Base-by-base conservation (phyloP, 2,329 filamentous ascomycete genomes). In the Lizonia empirigonia region DNA sequence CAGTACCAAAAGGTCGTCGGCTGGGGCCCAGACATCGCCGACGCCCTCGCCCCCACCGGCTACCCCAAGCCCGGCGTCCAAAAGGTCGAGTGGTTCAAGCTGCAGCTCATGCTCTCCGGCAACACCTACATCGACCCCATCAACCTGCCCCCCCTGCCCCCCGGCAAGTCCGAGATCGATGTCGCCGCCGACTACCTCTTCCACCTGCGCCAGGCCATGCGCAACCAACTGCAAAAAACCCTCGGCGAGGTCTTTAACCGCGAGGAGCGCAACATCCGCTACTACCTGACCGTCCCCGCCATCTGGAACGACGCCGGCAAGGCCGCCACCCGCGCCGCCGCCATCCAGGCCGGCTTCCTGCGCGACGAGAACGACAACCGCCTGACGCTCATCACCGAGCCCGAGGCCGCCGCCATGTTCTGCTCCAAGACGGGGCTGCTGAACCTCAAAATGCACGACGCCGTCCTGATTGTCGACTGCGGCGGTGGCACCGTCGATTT, bases 271-370 rank as follows among this genome's bases (percentile, higher is more conserved):
- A 97, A 97, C 75, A 99, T 97, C 66, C 85, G 91, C 64, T 97
- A 97, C 77, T 97, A 97, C 75, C 80, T 99, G 64, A 99, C 94
- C 2, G 94, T 99, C n/a, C 94, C 94, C 16, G 94, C 94, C 63
- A 97, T 99, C 64, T 97, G 94, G 94, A 97, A 97, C 74, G 94
- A 97, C 78, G 93, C 94, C 36, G 94, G 92, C 64, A 99, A 99
- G 78, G 94, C 94, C 50, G 94, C 94, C 30, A 97, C 94, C 12
- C 86, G 94, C 78, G 90, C 92, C 13, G 94, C 94, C 19, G 94
- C 94, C 60, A 96, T 97, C 62, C 93, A 97, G 77, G 94, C 94
- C 54, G 94, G 94, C 37, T 97, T 97, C 80, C 82, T 97, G 47
- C 88, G 93, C 52, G 94, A 97, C 70, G 93, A 97, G 77, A 97